phyloP scores from a whole-genome alignment of 2,329 filamentous ascomycete genomes.

The Calonectria henricotiae region DNA sequence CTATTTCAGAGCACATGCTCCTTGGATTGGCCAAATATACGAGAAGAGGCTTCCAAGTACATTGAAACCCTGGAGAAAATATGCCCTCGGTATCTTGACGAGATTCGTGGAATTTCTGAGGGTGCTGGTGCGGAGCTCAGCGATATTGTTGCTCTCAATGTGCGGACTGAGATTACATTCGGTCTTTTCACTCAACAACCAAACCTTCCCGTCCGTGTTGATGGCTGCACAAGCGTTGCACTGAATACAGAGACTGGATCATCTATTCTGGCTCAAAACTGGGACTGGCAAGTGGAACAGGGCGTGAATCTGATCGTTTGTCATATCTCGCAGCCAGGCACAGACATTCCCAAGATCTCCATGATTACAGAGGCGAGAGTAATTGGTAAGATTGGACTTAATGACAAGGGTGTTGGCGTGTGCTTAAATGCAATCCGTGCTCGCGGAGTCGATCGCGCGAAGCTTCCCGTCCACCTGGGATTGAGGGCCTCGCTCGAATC shows the following conservation, averaged over 20 bases:
- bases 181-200: slow-evolving; percentile 62
- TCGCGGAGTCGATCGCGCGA: slow-evolving; percentile 65
- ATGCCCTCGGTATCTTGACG: slow-evolving; percentile 47
- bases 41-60: slow-evolving; percentile 40
- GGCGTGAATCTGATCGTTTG: slow-evolving; percentile 65
- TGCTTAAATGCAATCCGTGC: slow-evolving; percentile 76
- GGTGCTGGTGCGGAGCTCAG: slow-evolving; percentile 64
- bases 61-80: slow-evolving; percentile 33
- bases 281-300: slow-evolving; percentile 73
- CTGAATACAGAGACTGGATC: slow-evolving; percentile 57
- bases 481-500: slow-evolving; percentile 72
- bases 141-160: slow-evolving; percentile 73
- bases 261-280: slow-evolving; percentile 70
- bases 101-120: slow-evolving; percentile 69
- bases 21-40: slow-evolving; percentile 42
- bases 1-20: slow-evolving; percentile 43
- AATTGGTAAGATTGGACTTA: slow-evolving; percentile 78
- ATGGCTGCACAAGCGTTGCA: slow-evolving; percentile 71
- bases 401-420: slow-evolving; percentile 71
- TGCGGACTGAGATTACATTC: slow-evolving; percentile 58
- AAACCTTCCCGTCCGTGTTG: slow-evolving; percentile 52
- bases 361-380: slow-evolving; percentile 75
- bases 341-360: slow-evolving; percentile 62
- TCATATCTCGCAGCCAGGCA: slow-evolving; percentile 54
- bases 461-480: slow-evolving; percentile 75